A percentile compares a stretch with the other conserved stretches of the same genome.
These are phyloP conservation scores for Boletus fagicola DNA, from an alignment of 768 basidiomycete species.

Conservation along the genomic window DNA sequence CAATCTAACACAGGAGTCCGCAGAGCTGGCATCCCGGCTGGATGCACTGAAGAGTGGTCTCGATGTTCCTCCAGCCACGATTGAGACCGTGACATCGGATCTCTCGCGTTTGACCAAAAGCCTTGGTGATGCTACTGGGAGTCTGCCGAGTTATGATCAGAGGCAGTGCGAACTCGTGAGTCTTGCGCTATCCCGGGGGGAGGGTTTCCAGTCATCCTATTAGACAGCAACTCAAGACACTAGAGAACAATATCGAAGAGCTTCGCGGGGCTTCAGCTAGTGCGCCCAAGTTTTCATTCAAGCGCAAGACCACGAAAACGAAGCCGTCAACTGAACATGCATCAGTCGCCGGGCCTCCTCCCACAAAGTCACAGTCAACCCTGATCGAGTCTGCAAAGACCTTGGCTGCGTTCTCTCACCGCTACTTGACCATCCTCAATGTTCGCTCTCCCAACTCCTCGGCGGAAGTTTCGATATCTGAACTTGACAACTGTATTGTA, in stretches of 20 bases:
- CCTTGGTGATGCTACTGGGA: constrained; percentile 61
- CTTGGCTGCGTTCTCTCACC: constrained; percentile 44
- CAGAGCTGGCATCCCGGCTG: constrained; percentile 52
- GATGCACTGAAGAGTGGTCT: constrained; percentile 36
- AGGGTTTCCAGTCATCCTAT: constrained; percentile 12
- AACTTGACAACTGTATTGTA: constrained; percentile 68
- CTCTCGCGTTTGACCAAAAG: constrained; percentile 60
- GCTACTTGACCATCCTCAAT: constrained; percentile 42
- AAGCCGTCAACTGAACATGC: constrained; percentile 9
- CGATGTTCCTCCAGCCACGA: constrained; percentile 31
- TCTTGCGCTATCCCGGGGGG: constrained; percentile 8
- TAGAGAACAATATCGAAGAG: constrained; percentile 56
- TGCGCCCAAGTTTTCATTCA: constrained; percentile 71
- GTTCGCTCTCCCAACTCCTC: constrained; percentile 38
- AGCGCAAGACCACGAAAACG: constrained; percentile 40
- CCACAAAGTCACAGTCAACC: neutral
- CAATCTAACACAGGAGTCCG: constrained; percentile 17
- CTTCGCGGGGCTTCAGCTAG: constrained; percentile 45
- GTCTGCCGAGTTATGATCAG: constrained; percentile 72
- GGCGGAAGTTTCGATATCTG: constrained; percentile 57
- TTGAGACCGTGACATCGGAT: constrained; percentile 48
- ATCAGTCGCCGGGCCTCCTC: neutral
- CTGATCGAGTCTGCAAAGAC: constrained; percentile 33
- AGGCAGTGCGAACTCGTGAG: constrained; percentile 66
- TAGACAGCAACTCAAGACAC: constrained; percentile 59